These are phyloP conservation scores for Teratosphaeria epicoccoides DNA, from an alignment of 2,329 filamentous ascomycete genomes.

Conservation along the genomic window DNA sequence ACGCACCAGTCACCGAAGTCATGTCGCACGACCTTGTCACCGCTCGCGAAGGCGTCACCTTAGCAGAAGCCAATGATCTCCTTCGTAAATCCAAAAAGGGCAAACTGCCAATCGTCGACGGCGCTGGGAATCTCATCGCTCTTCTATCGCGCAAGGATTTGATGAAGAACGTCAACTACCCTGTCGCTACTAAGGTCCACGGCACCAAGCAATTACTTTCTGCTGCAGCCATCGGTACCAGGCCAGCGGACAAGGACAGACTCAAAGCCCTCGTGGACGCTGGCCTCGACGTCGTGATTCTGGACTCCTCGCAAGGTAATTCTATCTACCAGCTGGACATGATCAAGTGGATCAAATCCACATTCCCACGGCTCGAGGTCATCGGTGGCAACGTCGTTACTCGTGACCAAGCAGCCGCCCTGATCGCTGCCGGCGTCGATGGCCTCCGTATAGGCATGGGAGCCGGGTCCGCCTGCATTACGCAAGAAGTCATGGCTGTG, in stretches of 20 bases:
- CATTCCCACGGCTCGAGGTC: constrained; percentile 77
- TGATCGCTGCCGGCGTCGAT: constrained; percentile 91
- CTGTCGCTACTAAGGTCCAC: constrained; percentile 87
- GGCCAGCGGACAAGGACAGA: constrained; percentile 81
- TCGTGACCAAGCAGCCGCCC: constrained; percentile 80
- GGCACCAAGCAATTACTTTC: constrained; percentile 96
- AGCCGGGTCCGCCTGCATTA: constrained; percentile 95
- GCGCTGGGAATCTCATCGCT: constrained; percentile 50
- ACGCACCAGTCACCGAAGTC: constrained; percentile 68
- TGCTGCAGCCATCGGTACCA: constrained; percentile 88
- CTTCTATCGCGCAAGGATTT: constrained; percentile 90
- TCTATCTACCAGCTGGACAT: constrained; percentile 98
- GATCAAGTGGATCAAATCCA: constrained; percentile 90
- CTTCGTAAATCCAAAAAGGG: constrained; percentile 96
- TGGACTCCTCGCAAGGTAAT: constrained; percentile 96
- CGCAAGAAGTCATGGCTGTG: constrained; percentile 98
- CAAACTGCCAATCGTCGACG: constrained; percentile 43
- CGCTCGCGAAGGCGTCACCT: constrained; percentile 68
- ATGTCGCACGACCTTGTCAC: constrained; percentile 96
- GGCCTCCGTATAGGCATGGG: constrained; percentile 98
- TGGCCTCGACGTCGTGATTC: constrained; percentile 85
- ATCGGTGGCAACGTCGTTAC: constrained; percentile 98
- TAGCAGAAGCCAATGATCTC: constrained; percentile 84
- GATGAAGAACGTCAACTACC: constrained; percentile 98
- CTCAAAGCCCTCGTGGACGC: constrained; percentile 84